Evolutionary conservation across 768 basidiomycete genomes (phyloP).

Genomic region (Rhodotorula babjevae): DNA sequence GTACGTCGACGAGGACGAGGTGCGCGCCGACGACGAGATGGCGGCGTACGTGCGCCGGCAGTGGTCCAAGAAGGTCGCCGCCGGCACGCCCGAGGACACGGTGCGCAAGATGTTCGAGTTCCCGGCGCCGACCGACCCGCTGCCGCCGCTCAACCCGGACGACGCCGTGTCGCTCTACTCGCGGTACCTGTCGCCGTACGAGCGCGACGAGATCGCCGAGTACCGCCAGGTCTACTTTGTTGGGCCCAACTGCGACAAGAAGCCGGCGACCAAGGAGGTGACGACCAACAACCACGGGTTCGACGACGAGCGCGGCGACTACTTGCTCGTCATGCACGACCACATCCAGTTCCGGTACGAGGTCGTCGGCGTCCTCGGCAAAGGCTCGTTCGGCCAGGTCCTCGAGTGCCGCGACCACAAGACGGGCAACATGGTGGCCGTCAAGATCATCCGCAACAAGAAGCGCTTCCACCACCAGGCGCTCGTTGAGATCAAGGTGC

Average conservation of each 20-base stretch:
- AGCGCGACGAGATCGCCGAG: constrained; percentile 85
- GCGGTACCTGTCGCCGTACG: constrained; percentile 75
- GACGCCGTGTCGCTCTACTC: constrained; percentile 49
- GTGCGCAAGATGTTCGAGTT: constrained; percentile 83
- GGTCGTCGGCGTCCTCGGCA: constrained; percentile 82
- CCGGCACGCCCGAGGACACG: constrained; percentile 77
- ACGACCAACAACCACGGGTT: constrained; percentile 85
- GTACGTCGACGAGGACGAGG: constrained; percentile 69
- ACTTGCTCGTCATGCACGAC: constrained; percentile 79
- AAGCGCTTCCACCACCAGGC: constrained; percentile 98
- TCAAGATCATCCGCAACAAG: constrained; percentile 99
- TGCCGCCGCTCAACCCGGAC: constrained; percentile 60
- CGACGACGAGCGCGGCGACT: constrained; percentile 97
- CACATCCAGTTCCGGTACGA: constrained; percentile 98
- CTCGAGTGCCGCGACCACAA: constrained; percentile 90
- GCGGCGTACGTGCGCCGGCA: constrained; percentile 84
- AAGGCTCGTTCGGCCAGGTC: constrained; percentile 98
- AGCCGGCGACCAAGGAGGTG: constrained; percentile 66
- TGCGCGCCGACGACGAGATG: constrained; percentile 95
- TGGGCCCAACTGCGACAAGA: constrained; percentile 77
- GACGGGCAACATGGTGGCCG: constrained; percentile 91
- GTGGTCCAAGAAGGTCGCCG: constrained; percentile 77
- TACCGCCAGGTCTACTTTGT: constrained; percentile 76
- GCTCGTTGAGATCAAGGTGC: constrained; percentile 96
- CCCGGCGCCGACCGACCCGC: constrained; percentile 80